Evolutionary conservation across 2,329 filamentous ascomycete genomes (phyloP), one percentile per base, ranked within the genome.

Genomic region (Aspergillus neotritici): DNA sequence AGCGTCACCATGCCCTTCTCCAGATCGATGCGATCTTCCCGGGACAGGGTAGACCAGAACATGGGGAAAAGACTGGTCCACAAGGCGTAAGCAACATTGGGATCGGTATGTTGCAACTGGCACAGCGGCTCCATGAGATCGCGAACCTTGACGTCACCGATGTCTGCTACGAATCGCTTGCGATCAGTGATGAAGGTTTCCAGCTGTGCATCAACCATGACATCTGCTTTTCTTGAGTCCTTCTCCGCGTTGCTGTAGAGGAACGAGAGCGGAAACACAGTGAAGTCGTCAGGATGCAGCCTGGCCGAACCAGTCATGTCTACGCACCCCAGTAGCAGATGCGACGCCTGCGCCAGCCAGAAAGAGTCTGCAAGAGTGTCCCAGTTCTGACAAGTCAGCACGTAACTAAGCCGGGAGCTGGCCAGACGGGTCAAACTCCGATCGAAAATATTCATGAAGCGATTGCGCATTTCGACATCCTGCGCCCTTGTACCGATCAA

Each of bases 381-480:
- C 93, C 93, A 99, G 56, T 97, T 97, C 63, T 98, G 94, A 16
- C 86, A 85, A 0, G 83, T 83, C 43, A 98, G 78, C 4, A 97
- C 84, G 67, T 96, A 97, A 47, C 84, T 85, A 31, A 98, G 75
- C 31, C 94, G 84, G 45, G 87, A 87, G 58, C 86, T 94, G 1
- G 90, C 91, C 6, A 88, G 88, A 59, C 90, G 87, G n/a, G 89
- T 94, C 52, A 98, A 73, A 61, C 89, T 95, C 67, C 86, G 87
- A 67, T 97, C 91, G 55, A 98, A 96, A 51, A 98, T 96, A 14
- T 80, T 80, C 82, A 98, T 88, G 71, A 98, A 98, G 11, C 91
- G 84, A 58, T 94, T 94, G 34, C 93, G 86, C 88, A 97, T 96
- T 45, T 94, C 86, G 10, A 97, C 87, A 63, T 98, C 91, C 54